Base-by-base conservation (phyloP, 805 yeast species). In the Clavispora phyllophila region DNA sequence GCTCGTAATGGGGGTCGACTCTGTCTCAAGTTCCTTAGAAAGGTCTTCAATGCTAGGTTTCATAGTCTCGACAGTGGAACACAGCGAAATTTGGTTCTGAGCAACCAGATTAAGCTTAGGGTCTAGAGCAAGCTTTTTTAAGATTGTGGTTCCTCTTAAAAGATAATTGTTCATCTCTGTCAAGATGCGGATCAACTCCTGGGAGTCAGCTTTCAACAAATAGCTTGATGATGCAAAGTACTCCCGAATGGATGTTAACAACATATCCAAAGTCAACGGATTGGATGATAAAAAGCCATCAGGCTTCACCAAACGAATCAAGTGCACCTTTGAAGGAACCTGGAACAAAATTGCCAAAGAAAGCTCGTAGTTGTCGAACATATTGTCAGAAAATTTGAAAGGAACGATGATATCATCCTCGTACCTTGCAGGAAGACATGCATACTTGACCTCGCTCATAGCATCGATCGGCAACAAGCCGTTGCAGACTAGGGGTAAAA, bases 291-390 rank as follows among this genome's bases (percentile, higher is more conserved):
- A 5, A 10, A 29, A 15, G 15, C 9, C 8, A 7, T 8, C 22
- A 2, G 33, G 20, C 15, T 29, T 29, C 20, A 29, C 33, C 20
- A 29, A n/a, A 5, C 22, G 27, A 7, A 43, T 9, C 17, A 43
- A 12, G 15, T 43, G 39, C 27, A 31, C 17, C 19, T 20, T 26
- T 7, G 37, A 36, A 3, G 47, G 41, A 14, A 44, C 13, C 14
- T 25, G 37, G 20, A 31, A 40, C 5, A 38, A 25, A 17, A 38
- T 20, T 35, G 39, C 40, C 36, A 41, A 39, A 2, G 48, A 41
- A 15, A 41, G 25, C 35, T 44, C 45, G 31, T 38, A 44, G 22
- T 44, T 44, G 9, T 44, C 42, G 19, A 44, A 33, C 2, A 41
- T 23, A 27, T 38, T 35, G 13, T 25, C 39, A 3, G 40, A 23